Conservation (phyloP, 495 filamentous ascomycete genomes). For the Aspergillus conjunctus region DNA sequence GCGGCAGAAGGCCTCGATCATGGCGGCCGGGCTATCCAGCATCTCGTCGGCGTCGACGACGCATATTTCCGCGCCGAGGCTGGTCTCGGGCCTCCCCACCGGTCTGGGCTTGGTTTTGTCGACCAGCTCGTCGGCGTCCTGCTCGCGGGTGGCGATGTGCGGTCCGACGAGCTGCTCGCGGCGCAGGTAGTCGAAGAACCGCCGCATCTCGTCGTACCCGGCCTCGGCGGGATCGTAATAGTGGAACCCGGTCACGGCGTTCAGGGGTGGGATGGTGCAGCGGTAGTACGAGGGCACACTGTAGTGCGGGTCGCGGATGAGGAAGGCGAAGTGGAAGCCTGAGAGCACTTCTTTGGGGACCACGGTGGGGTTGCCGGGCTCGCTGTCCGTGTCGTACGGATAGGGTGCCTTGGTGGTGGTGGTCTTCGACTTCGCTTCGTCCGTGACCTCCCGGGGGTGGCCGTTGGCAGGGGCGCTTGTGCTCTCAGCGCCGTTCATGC, state of each 20-base stretch:
- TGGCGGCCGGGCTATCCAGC: slow-evolving; percentile 73
- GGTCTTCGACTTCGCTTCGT: slow-evolving; percentile 17
- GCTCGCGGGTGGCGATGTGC: slow-evolving; percentile 49
- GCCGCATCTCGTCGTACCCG: slow-evolving; percentile 84
- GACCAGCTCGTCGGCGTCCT: slow-evolving; percentile 32
- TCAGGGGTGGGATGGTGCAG: slow-evolving; percentile 89
- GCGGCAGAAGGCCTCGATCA: slow-evolving; percentile 75
- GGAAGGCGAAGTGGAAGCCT: slow-evolving; percentile 91
- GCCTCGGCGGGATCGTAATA: slow-evolving; percentile 83
- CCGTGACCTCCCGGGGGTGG: slow-evolving; percentile 24
- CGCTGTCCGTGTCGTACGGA: slow-evolving; percentile 58
- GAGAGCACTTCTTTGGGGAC: slow-evolving; percentile 68
- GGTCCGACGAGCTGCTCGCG: slow-evolving; percentile 65
- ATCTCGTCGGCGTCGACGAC: slow-evolving; percentile 96
- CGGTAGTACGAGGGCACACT: slow-evolving; percentile 92
- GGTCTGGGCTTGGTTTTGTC: slow-evolving; percentile 23
- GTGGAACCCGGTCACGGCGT: slow-evolving; percentile 78
- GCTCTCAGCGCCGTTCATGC: slow-evolving; percentile 11
- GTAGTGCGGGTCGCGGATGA: slow-evolving; percentile 88
- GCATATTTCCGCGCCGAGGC: slow-evolving; percentile 62
- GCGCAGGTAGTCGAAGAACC: slow-evolving; percentile 80
- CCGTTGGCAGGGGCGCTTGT: slow-evolving; percentile 29
- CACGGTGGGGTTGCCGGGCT: slow-evolving; percentile 78
- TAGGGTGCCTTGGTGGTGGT: slow-evolving; percentile 42
- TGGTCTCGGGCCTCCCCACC: slow-evolving; percentile 29